Conservation (phyloP, 2,329 filamentous ascomycete genomes). For the Biscogniauxia marginata region DNA sequence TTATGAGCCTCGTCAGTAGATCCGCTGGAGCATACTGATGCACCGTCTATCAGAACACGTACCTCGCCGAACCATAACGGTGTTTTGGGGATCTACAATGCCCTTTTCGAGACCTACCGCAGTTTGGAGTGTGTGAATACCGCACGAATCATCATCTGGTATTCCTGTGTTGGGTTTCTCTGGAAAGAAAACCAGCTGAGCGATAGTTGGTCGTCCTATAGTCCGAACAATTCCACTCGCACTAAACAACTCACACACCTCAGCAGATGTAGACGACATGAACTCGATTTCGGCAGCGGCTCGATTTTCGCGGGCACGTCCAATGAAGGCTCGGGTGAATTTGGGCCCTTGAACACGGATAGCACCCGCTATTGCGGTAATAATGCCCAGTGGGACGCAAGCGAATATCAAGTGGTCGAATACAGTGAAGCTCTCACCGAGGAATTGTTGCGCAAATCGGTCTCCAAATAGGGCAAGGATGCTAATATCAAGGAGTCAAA, state of each 20-base stretch:
- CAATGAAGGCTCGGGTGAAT: slow-evolving; percentile 25
- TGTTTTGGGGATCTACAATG: not conserved
- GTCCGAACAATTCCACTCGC: slow-evolving; percentile 10
- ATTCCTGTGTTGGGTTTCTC: not conserved
- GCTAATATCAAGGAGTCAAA: not conserved
- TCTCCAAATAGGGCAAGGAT: slow-evolving; percentile 20
- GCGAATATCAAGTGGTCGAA: slow-evolving; percentile 22
- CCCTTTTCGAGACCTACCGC: not conserved
- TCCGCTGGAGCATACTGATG: not conserved
- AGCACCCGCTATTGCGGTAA: slow-evolving; percentile 24
- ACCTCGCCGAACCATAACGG: not conserved
- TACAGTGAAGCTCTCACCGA: slow-evolving; percentile 12
- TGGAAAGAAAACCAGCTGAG: slow-evolving; percentile 9
- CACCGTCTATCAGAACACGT: not conserved
- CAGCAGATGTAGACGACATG: slow-evolving; percentile 30
- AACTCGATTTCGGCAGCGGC: slow-evolving; percentile 25
- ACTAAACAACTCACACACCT: slow-evolving; percentile 31
- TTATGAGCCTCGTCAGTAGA: not conserved
- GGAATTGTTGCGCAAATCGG: slow-evolving; percentile 17
- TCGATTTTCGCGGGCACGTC: slow-evolving; percentile 24
- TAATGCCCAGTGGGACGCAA: slow-evolving; percentile 28
- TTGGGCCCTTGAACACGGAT: slow-evolving; percentile 24
- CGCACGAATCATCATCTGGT: not conserved
- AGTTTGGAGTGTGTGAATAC: not conserved
- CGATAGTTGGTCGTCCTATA: slow-evolving; percentile 5